Evolutionary conservation across 768 basidiomycete genomes (phyloP), one percentile per base, ranked within the genome.

Genomic region (Trametes sanguinea): DNA sequence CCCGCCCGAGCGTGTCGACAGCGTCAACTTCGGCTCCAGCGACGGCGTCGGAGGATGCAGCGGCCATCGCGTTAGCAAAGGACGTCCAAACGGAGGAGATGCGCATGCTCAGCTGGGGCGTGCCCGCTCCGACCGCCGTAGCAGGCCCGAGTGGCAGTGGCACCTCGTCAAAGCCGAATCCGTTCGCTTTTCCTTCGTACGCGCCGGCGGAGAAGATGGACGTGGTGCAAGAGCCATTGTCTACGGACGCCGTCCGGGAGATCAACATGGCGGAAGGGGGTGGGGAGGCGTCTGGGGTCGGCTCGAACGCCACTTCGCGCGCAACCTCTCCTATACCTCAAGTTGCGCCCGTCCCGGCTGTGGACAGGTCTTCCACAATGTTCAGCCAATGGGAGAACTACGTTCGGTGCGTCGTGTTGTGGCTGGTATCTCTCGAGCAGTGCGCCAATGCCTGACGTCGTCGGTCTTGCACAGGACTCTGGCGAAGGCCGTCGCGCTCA

Each of bases 171-270:
- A 52, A 52, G 43, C 11, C 35, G 10, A 63, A 63, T 6, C 62
- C 62, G 17, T 63, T 63, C 40, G 17, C 53, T 1, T 63, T 63
- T 27, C 57, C 62, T 13, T 37, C 16, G 46, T 63, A 63, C 37
- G 39, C 17, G 1, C 56, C 57, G 6, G 37, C 62, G 4, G 62
- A 63, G 52, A 37, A 44, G 47, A 51, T 55, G 62, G 52, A 52
- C 16, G 51, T 46, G 14, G 43, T 32, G 2, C 33, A 11, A 4
- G 42, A 51, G 27, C 27, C 22, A 6, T 11, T 37, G 27, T 3
- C 39, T 4, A 30, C 37, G n/a, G 51, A n/a, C 10, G 16, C 8
- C 1, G 50, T 42, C 16, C 32, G 51, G 9, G 54, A 57, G 10
- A 43, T 57, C 29, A 43, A 62, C 35, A 57, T 52, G 61, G 37